Evolutionary conservation across 192 early-diverging fungal species (phyloP).

Genomic region (Entomortierella chlamydospora): DNA sequence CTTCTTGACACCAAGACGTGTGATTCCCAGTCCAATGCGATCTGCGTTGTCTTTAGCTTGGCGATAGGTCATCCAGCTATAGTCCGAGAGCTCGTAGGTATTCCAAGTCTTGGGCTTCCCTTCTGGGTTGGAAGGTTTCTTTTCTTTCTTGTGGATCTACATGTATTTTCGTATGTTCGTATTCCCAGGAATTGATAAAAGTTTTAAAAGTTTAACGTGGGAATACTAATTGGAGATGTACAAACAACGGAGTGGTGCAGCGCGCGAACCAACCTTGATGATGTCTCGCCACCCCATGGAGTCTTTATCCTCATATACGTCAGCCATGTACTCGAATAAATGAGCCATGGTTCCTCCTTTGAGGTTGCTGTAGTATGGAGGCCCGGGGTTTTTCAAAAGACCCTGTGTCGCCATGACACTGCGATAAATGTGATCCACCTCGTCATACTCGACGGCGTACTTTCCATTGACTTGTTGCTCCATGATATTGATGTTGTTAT

Average conservation of each 20-base stretch:
- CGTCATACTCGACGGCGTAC: slow-evolving; percentile 53
- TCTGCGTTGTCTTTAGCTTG: slow-evolving; percentile 59
- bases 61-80: slow-evolving; percentile 76
- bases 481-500: not conserved
- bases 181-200: too few species aligned
- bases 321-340: slow-evolving; percentile 54
- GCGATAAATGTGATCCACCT: slow-evolving; percentile 58
- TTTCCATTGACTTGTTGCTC: slow-evolving; percentile 14
- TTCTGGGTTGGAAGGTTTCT: slow-evolving; percentile 26
- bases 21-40: slow-evolving; percentile 63
- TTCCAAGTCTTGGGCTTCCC: slow-evolving; percentile 76
- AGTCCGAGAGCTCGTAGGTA: slow-evolving; percentile 74
- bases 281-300: slow-evolving; percentile 57
- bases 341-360: slow-evolving; percentile 45
- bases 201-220: too few species aligned
- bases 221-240: too few species aligned
- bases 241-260: not conserved
- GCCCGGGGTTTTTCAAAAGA: slow-evolving; percentile 48
- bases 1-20: slow-evolving; percentile 60
- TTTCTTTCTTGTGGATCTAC: slow-evolving; percentile 44
- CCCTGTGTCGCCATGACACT: slow-evolving; percentile 43
- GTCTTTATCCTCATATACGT: slow-evolving; percentile 51
- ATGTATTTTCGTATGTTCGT: too few species aligned
- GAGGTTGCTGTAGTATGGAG: slow-evolving; percentile 33
- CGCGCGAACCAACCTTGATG: slow-evolving; percentile 43